Conservation (phyloP, 257 asterid genomes). For the Eustoma russellianum region DNA sequence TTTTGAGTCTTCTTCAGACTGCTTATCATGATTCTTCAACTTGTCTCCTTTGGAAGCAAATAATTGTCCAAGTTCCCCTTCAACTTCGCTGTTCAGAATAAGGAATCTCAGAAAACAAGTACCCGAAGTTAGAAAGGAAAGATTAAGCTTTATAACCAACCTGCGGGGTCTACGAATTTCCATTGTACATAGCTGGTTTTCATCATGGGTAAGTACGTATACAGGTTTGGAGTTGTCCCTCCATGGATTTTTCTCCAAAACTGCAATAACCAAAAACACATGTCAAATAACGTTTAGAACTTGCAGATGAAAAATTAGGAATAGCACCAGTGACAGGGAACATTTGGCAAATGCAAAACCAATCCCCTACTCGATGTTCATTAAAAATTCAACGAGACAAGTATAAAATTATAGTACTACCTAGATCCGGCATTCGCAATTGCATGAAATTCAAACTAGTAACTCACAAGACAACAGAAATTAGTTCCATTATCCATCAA, state of each 20-base stretch:
- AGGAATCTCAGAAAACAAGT: constrained; percentile 10
- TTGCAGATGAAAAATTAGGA: no score
- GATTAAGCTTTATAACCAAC: constrained; percentile 25
- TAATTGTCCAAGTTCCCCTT: constrained; percentile 70
- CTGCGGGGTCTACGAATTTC: constrained; percentile 76
- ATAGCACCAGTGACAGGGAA: no score
- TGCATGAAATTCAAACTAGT: no score
- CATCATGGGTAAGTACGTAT: constrained; percentile 81
- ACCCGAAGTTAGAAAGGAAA: neutral
- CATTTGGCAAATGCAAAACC: no score
- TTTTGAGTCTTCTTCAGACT: constrained; percentile 36
- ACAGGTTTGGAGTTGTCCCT: constrained; percentile 82
- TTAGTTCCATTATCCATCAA: no score
- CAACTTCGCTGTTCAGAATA: constrained; percentile 63
- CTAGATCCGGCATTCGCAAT: no score
- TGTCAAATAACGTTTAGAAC: neutral
- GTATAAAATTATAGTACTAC: no score
- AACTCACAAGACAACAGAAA: no score
- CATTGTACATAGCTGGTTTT: constrained; percentile 89
- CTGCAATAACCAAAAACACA: constrained; percentile 27
- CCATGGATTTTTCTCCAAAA: constrained; percentile 94
- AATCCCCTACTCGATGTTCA: no score
- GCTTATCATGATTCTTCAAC: constrained; percentile 48
- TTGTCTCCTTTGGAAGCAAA: constrained; percentile 71
- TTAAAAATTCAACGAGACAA: no score